These are phyloP conservation scores for Acacia pycnantha DNA, from an alignment of 331 rosid species.

Conservation along the genomic window DNA sequence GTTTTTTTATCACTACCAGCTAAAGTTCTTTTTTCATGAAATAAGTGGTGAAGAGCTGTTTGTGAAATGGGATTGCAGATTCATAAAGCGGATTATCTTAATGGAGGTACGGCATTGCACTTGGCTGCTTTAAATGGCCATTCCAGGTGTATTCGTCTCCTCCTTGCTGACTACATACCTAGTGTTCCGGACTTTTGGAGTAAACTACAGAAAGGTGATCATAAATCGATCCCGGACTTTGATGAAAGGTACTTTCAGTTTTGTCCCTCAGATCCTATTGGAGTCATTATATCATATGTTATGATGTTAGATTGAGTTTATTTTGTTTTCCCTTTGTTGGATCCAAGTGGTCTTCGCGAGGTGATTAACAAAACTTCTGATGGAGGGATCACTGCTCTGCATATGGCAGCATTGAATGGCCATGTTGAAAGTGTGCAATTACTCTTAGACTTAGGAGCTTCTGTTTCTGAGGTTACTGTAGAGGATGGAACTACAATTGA, in stretches of 20 bases:
- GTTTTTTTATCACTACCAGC: constrained; percentile 1
- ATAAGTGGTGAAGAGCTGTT: constrained; percentile 26
- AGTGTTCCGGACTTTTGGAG: constrained; percentile 71
- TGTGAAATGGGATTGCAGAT: constrained; percentile 56
- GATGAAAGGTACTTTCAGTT: constrained; percentile 58
- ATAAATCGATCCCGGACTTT: constrained; percentile 54
- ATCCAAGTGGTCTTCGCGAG: constrained; percentile 59
- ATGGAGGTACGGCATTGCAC: constrained; percentile 97
- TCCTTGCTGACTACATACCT: constrained; percentile 82
- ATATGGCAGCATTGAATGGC: constrained; percentile 95
- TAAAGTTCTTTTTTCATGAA: not conserved
- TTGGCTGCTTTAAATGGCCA: constrained; percentile 96
- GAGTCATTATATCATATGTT: constrained; percentile 13
- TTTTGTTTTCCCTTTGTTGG: constrained; percentile 30
- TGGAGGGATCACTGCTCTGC: constrained; percentile 97
- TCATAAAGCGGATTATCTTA: constrained; percentile 86
- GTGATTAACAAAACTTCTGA: constrained; percentile 73
- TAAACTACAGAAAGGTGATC: constrained; percentile 39
- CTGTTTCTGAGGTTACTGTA: constrained; percentile 68
- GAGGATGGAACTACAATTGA: constrained; percentile 92
- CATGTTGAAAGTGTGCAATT: constrained; percentile 81
- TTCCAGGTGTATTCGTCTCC: constrained; percentile 80
- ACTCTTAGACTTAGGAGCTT: constrained; percentile 92
- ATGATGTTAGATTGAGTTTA: constrained; percentile 26
- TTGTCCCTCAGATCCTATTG: constrained; percentile 22